A percentile compares a stretch with the other conserved stretches of the same genome.
Conservation (phyloP, 352 stramenopile species). For the Pythium utonaiense region DNA sequence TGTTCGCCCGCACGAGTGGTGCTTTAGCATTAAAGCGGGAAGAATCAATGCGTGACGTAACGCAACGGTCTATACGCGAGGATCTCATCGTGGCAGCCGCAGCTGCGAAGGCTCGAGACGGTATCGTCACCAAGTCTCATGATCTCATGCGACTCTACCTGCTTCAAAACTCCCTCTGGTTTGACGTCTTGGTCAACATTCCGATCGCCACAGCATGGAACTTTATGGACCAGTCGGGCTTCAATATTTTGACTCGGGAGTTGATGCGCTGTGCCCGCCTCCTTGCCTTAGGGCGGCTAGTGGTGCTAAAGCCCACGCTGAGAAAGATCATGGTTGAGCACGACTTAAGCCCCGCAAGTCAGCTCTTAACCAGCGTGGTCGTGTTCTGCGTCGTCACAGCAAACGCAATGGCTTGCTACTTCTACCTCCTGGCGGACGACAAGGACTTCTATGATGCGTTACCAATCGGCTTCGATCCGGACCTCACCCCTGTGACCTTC, state of each 20-base stretch:
- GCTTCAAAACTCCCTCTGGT: constrained; percentile 26
- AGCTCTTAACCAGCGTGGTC: constrained; percentile 45
- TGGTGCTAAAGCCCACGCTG: constrained; percentile 34
- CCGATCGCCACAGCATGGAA: constrained; percentile 55
- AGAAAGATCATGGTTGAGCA: constrained; percentile 43
- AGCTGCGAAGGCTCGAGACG: constrained; percentile 8
- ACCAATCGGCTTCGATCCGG: constrained; percentile 24
- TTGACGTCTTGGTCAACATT: constrained; percentile 29
- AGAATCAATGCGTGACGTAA: constrained; percentile 3
- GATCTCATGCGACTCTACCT: constrained; percentile 30
- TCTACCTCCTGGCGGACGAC: constrained; percentile 52
- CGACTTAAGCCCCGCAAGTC: constrained; percentile 32
- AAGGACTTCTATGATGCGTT: constrained; percentile 44
- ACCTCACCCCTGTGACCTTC: constrained; percentile 23
- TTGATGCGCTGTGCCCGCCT: constrained; percentile 37
- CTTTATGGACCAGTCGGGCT: constrained; percentile 40
- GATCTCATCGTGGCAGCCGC: constrained; percentile 9
- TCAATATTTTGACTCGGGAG: constrained; percentile 26
- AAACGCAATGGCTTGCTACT: constrained; percentile 54
- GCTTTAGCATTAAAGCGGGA: background rate
- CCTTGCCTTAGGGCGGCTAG: constrained; percentile 39
- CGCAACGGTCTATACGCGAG: constrained; percentile 11
- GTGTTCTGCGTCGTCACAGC: constrained; percentile 35
- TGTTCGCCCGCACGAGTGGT: constrained; percentile 33
- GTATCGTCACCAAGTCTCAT: constrained; percentile 4